Evolutionary conservation across 2,329 filamentous ascomycete genomes (phyloP).

Genomic region (Rhynchosporium graminicola): DNA sequence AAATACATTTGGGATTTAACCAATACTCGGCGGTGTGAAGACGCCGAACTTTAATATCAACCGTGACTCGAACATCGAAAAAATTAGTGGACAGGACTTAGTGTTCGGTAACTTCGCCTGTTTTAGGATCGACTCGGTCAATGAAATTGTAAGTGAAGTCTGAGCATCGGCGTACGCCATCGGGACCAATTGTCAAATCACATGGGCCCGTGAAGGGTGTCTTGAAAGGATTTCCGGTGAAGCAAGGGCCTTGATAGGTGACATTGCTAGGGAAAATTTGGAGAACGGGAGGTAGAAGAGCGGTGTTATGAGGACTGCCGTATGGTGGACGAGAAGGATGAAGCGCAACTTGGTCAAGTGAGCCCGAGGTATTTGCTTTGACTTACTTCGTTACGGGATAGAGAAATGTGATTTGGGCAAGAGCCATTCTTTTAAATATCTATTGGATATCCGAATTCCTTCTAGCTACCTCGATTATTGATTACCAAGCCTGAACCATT

Average conservation of each 20-base stretch:
- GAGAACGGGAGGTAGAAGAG: background rate
- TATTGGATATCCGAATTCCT: too few relatives aligned
- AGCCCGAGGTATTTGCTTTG: too few relatives aligned
- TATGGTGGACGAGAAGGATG: too few relatives aligned
- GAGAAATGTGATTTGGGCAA: too few relatives aligned
- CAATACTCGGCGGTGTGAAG: constrained; percentile 1
- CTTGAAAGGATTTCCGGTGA: background rate
- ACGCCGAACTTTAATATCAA: background rate
- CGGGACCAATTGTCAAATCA: background rate
- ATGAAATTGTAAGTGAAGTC: background rate
- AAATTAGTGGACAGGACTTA: background rate
- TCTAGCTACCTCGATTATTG: too few relatives aligned
- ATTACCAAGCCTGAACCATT: too few relatives aligned
- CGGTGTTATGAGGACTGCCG: background rate
- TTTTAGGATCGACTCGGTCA: background rate
- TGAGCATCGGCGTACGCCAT: background rate
- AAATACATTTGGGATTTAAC: background rate
- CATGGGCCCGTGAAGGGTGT: background rate
- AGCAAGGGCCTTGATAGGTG: background rate
- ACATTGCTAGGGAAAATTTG: background rate
- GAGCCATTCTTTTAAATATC: too few relatives aligned
- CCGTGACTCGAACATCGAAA: background rate
- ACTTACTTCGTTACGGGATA: too few relatives aligned
- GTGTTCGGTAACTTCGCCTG: background rate
- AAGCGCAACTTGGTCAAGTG: too few relatives aligned